phyloP scores from a whole-genome alignment of 345 rosid genomes.

The Rhodamnia argentea region DNA sequence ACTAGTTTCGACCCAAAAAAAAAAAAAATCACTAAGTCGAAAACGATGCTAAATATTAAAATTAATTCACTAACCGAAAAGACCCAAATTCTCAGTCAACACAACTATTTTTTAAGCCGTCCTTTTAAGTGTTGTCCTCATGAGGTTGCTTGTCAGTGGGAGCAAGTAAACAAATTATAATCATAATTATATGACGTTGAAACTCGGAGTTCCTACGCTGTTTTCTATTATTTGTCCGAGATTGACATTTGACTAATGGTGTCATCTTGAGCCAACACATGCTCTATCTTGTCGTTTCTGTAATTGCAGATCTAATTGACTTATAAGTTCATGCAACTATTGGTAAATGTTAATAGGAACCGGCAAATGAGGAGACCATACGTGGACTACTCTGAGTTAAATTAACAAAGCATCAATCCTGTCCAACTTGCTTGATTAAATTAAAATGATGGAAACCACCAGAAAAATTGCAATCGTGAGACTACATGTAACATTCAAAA shows the following conservation, averaged over 20 bases:
- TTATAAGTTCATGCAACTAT: neutral
- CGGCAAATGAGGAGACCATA: neutral
- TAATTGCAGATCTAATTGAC: neutral
- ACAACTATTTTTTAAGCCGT: neutral
- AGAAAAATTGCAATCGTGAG: neutral
- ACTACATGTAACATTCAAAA: too few relatives aligned
- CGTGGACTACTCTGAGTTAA: neutral
- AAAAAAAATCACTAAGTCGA: neutral
- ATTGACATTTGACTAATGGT: neutral
- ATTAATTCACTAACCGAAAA: neutral
- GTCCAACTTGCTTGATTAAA: too few relatives aligned
- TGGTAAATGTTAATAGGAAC: neutral
- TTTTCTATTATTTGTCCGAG: neutral
- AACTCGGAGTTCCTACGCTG: neutral
- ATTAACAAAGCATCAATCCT: neutral
- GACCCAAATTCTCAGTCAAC: neutral
- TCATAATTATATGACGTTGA: neutral
- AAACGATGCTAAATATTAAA: neutral
- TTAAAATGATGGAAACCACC: neutral
- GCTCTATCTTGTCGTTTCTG: neutral
- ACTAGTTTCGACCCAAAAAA: neutral
- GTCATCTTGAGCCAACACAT: neutral
- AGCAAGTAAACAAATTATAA: neutral
- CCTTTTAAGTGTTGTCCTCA: neutral
- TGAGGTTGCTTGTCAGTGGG: neutral